Base-by-base conservation (phyloP, 2,329 filamentous ascomycete species). In the Ophiocordyceps camponoti-rufipedis region DNA sequence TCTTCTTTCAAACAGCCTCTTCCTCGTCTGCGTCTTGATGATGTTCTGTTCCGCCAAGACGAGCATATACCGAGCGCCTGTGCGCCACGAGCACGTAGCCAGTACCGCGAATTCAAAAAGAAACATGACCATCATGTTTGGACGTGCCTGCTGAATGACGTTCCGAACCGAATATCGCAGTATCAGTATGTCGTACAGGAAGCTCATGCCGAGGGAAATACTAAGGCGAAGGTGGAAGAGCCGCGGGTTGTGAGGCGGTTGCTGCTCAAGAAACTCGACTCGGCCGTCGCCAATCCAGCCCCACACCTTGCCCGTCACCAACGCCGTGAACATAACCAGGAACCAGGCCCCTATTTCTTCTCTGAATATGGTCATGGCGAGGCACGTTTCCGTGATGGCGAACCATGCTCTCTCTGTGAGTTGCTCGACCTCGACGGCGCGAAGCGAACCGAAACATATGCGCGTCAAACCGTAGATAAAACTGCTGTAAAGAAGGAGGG, bases 61-160 rank as follows among this genome's bases (percentile, higher is more conserved):
- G 44, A 96, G 73, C 18, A 74, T 61, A 61, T 98, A 98, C 48
- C 88, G 79, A 46, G 78, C 69, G 2, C 76, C 72, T 0, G 87
- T 94, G 43, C 89, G 87, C 45, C 78, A 69, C 1, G 89, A 94
- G 44, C 80, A 80, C 10, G 93, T 81, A 2, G 78, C 72, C 48
- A 96, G 67, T 41, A 98, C 80, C 35, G 89, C 88, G 58, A 96
- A 96, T 61, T 98, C 91, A 55, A 98, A 98, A 6, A 93, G 78
- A 57, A 98, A 98, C 87, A 98, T 96, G 50, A 98, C 87, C 87
- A 96, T 98, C 84, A 98, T 96, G 48, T 93, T 91, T 0, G 89
- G 87, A n/a, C 83, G 74, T 2, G 89, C 85, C 58, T 93, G 80
- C 47, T 84, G 79, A 44, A 95, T 78, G 31, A 96, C 88, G 0